These are phyloP conservation scores for Viridothelium virens DNA, from an alignment of 495 filamentous ascomycete genomes.

Conservation along the genomic window DNA sequence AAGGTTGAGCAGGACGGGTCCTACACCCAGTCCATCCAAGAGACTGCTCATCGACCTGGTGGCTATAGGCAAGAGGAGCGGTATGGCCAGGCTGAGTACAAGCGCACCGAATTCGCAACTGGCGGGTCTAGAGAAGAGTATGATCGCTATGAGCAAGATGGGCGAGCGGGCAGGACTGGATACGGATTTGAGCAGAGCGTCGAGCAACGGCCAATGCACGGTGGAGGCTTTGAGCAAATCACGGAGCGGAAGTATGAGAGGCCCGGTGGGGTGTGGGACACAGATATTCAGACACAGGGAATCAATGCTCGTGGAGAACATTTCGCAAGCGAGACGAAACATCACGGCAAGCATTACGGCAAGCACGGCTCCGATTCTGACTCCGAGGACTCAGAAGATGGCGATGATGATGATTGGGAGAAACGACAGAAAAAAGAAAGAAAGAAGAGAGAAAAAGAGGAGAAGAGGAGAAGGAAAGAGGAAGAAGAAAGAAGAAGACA, in stretches of 20 bases:
- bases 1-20: slow-evolving; percentile 35
- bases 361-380: slow-evolving; percentile 20
- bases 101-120: slow-evolving; percentile 37
- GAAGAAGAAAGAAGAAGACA: slow-evolving; percentile 19
- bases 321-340: slow-evolving; percentile 27
- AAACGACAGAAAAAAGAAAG: slow-evolving; percentile 26
- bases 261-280: slow-evolving; percentile 24
- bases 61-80: slow-evolving; percentile 29
- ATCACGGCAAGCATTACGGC: slow-evolving; percentile 10
- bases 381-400: slow-evolving; percentile 19
- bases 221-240: slow-evolving; percentile 29
- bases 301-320: slow-evolving; percentile 24
- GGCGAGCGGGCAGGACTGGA: slow-evolving; percentile 16
- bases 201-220: slow-evolving; percentile 18
- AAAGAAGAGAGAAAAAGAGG: slow-evolving; percentile 20
- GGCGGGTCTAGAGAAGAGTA: slow-evolving; percentile 44
- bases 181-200: slow-evolving; percentile 29
- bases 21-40: slow-evolving; percentile 38
- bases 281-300: slow-evolving; percentile 27
- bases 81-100: slow-evolving; percentile 44
- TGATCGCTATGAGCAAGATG: slow-evolving; percentile 31
- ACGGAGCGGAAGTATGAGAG: slow-evolving; percentile 27
- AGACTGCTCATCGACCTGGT: slow-evolving; percentile 36
- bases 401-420: slow-evolving; percentile 22
- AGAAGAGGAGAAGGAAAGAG: slow-evolving; percentile 22